These are phyloP conservation scores for Halenospora varia DNA, from an alignment of 495 filamentous ascomycete species.

Conservation along the genomic window DNA sequence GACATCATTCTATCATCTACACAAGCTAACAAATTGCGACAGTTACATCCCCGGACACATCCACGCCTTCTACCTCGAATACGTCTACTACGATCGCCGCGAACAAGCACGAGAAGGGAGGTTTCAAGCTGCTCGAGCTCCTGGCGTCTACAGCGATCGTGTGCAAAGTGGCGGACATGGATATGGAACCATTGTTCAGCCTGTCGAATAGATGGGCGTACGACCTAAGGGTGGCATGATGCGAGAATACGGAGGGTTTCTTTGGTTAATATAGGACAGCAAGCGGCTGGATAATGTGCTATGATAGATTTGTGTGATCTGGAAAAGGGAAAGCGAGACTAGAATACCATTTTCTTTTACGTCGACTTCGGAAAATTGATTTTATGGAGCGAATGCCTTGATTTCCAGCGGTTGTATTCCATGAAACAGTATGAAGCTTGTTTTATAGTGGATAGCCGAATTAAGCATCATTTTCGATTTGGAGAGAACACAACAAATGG, in stretches of 20 bases:
- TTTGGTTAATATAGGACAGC: neutral
- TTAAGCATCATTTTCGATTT: no score
- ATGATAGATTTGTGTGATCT: neutral
- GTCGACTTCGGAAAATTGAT: neutral
- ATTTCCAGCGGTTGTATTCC: no score
- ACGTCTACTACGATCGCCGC: slow-evolving; percentile 74
- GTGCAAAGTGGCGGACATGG: slow-evolving; percentile 47
- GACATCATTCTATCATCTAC: no score
- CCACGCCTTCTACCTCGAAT: slow-evolving; percentile 90
- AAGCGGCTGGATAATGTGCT: neutral
- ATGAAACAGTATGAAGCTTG: no score
- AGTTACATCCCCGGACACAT: slow-evolving; percentile 78
- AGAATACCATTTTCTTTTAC: neutral
- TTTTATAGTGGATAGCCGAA: no score
- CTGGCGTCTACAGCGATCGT: slow-evolving; percentile 76
- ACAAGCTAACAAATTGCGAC: slow-evolving; percentile 1
- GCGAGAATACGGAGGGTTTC: slow-evolving; percentile 1
- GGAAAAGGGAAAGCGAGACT: neutral
- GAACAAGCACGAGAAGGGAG: slow-evolving; percentile 51
- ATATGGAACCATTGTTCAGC: slow-evolving; percentile 24
- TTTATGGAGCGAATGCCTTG: neutral
- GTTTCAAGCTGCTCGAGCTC: slow-evolving; percentile 45
- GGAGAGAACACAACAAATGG: no score
- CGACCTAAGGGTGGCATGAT: neutral
- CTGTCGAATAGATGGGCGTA: slow-evolving; percentile 10